A percentile compares a stretch with the other conserved stretches of the same genome.
phyloP scores from a whole-genome alignment of 352 stramenopile genomes.

The Phytophthora niederhauseri region DNA sequence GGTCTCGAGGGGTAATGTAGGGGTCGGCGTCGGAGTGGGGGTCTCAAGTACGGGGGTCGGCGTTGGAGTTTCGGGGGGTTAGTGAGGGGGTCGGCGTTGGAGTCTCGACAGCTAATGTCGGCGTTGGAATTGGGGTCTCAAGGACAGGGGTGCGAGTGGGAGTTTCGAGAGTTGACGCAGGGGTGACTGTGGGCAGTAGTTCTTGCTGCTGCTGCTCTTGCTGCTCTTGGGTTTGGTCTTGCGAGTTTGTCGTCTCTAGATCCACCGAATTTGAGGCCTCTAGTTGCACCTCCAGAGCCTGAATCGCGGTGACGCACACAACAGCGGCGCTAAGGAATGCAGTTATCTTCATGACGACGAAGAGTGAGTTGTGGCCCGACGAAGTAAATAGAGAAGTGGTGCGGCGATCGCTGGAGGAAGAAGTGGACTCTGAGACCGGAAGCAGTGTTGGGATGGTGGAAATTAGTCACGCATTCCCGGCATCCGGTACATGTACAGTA shows the following conservation, averaged over 20 bases:
- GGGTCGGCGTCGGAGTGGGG: background rate
- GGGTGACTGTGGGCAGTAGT: background rate
- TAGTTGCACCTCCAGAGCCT: background rate
- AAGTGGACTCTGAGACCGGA: background rate
- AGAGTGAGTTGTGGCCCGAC: background rate
- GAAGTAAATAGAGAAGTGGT: background rate
- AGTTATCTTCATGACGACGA: background rate
- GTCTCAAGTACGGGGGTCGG: background rate
- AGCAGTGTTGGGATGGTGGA: background rate
- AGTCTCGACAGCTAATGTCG: background rate
- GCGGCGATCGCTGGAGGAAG: background rate
- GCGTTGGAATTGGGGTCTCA: background rate
- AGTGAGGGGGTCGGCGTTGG: background rate
- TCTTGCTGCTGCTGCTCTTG: background rate
- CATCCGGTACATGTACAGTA: background rate
- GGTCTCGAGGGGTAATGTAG: background rate
- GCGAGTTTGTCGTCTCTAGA: background rate
- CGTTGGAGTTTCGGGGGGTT: background rate
- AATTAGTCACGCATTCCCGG: background rate
- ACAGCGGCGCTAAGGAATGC: background rate
- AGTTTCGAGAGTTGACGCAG: background rate
- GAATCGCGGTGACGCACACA: background rate
- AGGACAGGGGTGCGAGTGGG: background rate
- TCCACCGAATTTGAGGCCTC: background rate
- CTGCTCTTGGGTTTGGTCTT: constrained; percentile 2